Evolutionary conservation across 2,329 filamentous ascomycete species (phyloP).

Genomic region (Arthrocladium fulminans): DNA sequence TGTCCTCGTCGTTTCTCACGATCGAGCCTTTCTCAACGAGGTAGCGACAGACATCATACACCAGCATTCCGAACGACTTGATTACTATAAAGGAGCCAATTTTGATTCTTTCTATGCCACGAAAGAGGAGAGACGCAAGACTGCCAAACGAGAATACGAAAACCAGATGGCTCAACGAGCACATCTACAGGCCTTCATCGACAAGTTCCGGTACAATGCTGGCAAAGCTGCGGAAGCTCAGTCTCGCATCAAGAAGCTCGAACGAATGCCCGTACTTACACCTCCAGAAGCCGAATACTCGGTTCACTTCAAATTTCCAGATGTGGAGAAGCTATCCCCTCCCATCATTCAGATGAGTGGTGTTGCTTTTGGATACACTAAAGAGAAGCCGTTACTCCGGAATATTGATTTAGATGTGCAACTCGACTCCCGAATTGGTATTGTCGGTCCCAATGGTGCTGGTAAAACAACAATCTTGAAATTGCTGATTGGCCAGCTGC

Average conservation of each 20-base stretch:
- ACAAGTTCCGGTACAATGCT: constrained; percentile 99
- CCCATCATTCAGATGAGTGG: constrained; percentile 96
- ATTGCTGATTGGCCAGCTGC: constrained; percentile 80
- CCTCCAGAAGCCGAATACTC: constrained; percentile 88
- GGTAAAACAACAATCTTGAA: constrained; percentile 98
- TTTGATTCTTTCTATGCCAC: constrained; percentile 97
- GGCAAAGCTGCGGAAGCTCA: constrained; percentile 98
- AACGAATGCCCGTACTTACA: constrained; percentile 89
- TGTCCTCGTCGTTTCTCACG: constrained; percentile 93
- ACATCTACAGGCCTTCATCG: constrained; percentile 94
- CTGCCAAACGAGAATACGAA: constrained; percentile 92
- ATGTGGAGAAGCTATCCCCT: constrained; percentile 93
- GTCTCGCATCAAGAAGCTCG: constrained; percentile 96
- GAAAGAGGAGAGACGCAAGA: constrained; percentile 93
- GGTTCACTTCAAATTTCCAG: constrained; percentile 94
- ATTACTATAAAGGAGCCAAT: constrained; percentile 97
- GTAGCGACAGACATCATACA: constrained; percentile 99
- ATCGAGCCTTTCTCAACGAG: constrained; percentile 97
- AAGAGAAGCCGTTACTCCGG: constrained; percentile 67
- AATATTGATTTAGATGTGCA: constrained; percentile 95
- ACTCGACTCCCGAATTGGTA: constrained; percentile 94
- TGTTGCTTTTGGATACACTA: constrained; percentile 79
- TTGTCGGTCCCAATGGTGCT: constrained; percentile 97
- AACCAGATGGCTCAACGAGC: constrained; percentile 93
- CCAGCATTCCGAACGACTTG: constrained; percentile 90